Evolutionary conservation across 306 rosid species (phyloP).

Genomic region (Acacia confusa): DNA sequence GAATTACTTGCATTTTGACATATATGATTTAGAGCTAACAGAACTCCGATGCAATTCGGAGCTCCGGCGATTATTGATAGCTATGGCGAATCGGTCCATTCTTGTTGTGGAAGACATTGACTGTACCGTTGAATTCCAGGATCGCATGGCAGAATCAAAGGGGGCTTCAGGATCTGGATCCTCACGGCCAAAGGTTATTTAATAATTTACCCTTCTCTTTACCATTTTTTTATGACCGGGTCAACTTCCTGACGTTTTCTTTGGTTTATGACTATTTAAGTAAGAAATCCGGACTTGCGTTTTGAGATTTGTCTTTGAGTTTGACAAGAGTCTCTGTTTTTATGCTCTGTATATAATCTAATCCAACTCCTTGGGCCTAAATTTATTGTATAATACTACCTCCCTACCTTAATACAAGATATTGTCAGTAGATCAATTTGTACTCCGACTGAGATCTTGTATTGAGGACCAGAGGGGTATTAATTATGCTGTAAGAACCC

Average conservation of each 20-base stretch:
- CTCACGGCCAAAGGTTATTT: conserved; percentile 28
- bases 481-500: not conserved
- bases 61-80: conserved; percentile 51
- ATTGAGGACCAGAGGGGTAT: no score
- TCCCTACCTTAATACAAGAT: no score
- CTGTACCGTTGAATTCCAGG: conserved; percentile 54
- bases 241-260: not conserved
- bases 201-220: not conserved
- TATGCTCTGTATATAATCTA: not conserved
- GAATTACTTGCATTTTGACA: conserved; percentile 59
- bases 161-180: not conserved
- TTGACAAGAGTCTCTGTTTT: not conserved
- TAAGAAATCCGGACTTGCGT: not conserved
- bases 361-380: not conserved
- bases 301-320: not conserved
- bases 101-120: conserved; percentile 86
- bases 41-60: conserved; percentile 39
- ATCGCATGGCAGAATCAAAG: conserved; percentile 30
- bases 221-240: not conserved
- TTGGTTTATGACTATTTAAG: not conserved
- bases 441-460: no score
- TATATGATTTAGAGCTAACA: conserved; percentile 75
- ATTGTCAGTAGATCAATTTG: no score
- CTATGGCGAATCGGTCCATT: conserved; percentile 64
- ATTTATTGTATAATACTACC: not conserved